A percentile compares a stretch with the other conserved stretches of the same genome.
Evolutionary conservation across 352 stramenopile species (phyloP).

Genomic region (Ophiocytium majus): DNA sequence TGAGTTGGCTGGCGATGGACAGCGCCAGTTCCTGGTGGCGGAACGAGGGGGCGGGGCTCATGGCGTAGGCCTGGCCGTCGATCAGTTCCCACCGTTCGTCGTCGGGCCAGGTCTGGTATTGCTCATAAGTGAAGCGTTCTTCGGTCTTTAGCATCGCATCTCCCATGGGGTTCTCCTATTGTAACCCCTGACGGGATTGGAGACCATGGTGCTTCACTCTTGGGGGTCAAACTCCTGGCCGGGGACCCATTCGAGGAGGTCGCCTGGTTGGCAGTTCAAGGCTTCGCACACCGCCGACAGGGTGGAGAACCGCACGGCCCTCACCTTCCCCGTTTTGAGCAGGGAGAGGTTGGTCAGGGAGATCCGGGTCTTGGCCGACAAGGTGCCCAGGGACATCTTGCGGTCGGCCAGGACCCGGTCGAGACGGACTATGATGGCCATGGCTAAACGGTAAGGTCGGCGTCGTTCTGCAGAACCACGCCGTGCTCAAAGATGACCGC

Average conservation of each 20-base stretch:
- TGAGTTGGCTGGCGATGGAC: too few species aligned
- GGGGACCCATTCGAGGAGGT: slow-evolving; percentile 4
- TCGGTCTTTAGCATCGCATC: too few species aligned
- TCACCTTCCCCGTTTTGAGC: slow-evolving; percentile 2
- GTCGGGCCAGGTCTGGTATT: too few species aligned
- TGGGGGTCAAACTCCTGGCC: too few species aligned
- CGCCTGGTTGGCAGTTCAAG: neutral
- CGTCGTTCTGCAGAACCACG: neutral
- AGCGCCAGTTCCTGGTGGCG: too few species aligned
- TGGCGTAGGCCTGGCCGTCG: too few species aligned
- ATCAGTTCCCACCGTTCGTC: too few species aligned
- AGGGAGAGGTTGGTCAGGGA: neutral
- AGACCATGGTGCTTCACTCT: too few species aligned
- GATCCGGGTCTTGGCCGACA: neutral
- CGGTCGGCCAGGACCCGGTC: neutral
- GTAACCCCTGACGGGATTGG: too few species aligned
- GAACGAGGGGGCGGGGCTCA: too few species aligned
- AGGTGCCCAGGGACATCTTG: neutral
- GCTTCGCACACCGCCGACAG: neutral
- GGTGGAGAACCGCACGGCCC: neutral
- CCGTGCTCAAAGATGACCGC: neutral
- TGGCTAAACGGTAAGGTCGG: slow-evolving; percentile 1
- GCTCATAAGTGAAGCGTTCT: too few species aligned
- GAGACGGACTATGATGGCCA: neutral
- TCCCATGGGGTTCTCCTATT: too few species aligned